A percentile compares a stretch with the other conserved stretches of the same genome.
Conservation (phyloP, 2,329 filamentous ascomycete genomes). For the Cryphonectria radicalis region DNA sequence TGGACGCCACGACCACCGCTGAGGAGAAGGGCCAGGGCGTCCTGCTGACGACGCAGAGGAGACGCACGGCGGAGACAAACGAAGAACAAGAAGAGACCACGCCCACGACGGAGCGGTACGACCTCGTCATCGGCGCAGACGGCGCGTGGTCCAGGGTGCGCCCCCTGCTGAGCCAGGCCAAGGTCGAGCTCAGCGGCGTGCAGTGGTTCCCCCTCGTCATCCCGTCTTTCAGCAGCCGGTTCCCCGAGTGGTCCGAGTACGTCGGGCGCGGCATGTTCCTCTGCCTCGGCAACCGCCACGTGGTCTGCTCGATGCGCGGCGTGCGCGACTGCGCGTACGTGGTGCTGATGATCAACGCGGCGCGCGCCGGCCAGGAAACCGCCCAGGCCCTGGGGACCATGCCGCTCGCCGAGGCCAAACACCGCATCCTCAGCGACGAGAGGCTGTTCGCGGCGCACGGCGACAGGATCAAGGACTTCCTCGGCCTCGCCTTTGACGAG, state of each 20-base stretch:
- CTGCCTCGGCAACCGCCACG: constrained; percentile 43
- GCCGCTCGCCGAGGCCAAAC: constrained; percentile 29
- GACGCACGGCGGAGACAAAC: constrained; percentile 13
- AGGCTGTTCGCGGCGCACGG: constrained; percentile 37
- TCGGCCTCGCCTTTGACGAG: constrained; percentile 37
- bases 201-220: constrained; percentile 44
- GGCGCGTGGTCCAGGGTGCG: constrained; percentile 48
- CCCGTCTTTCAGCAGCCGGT: constrained; percentile 37
- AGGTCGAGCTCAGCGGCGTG: constrained; percentile 45
- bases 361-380: constrained; percentile 34
- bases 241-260: constrained; percentile 44
- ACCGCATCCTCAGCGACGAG: constrained; percentile 32
- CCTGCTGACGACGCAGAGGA: constrained; percentile 24
- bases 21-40: constrained; percentile 8
- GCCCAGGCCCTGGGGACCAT: constrained; percentile 26
- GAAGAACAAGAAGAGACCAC: neutral
- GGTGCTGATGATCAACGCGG: constrained; percentile 35
- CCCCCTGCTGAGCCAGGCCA: constrained; percentile 39
- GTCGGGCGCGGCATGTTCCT: constrained; percentile 46
- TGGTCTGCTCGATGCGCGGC: constrained; percentile 39
- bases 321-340: constrained; percentile 38
- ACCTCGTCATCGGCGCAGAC: constrained; percentile 46
- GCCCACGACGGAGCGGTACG: constrained; percentile 35
- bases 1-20: neutral
- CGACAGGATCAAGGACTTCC: constrained; percentile 35